Evolutionary conservation across 345 rosid genomes (phyloP).

Genomic region (Eucalyptus pumila): DNA sequence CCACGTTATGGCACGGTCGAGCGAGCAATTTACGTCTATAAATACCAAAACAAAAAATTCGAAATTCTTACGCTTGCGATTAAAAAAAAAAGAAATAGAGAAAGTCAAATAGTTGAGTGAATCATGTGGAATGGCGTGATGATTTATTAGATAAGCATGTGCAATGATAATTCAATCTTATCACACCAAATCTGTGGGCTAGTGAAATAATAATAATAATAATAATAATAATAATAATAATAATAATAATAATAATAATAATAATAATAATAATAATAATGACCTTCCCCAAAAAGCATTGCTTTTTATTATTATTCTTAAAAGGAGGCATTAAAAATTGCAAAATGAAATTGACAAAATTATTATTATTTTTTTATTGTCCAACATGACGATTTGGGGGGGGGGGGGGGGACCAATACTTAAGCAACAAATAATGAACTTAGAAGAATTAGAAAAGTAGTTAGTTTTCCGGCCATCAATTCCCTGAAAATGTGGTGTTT

Average conservation of each 20-base stretch:
- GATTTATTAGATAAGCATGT: not conserved
- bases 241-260: no score
- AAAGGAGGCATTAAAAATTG: not conserved
- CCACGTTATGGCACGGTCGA: not conserved
- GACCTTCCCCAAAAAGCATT: not conserved
- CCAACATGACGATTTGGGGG: not conserved
- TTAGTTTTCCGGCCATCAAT: not conserved
- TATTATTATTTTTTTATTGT: not conserved
- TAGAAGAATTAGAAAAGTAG: not conserved
- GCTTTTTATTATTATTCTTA: not conserved
- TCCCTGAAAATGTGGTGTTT: not conserved
- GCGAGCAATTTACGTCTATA: not conserved
- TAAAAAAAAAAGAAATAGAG: not conserved
- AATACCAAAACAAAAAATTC: not conserved
- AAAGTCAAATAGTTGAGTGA: not conserved
- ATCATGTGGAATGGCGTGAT: not conserved
- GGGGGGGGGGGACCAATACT: not conserved
- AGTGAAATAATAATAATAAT: not conserved
- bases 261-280: not conserved
- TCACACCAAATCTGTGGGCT: not conserved
- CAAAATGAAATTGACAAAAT: not conserved
- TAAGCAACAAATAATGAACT: not conserved
- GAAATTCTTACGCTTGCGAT: not conserved
- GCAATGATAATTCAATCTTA: not conserved
- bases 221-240: not conserved